Conservation (phyloP, 176 grass and related monocot genomes). For the Tillandsia leiboldiana region DNA sequence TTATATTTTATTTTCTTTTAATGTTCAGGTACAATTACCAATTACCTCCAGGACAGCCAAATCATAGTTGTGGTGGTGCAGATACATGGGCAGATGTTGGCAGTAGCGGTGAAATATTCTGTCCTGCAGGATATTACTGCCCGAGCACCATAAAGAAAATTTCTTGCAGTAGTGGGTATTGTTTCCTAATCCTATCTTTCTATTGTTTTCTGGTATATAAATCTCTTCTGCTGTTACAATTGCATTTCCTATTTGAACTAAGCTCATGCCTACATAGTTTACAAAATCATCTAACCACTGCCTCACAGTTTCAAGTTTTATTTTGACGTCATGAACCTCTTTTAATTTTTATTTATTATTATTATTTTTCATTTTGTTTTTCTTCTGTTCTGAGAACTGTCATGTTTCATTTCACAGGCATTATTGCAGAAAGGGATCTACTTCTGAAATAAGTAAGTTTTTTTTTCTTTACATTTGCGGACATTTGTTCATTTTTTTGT, state of each 20-base stretch:
- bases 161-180: conserved; percentile 90
- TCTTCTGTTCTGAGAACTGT: neutral
- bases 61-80: conserved; percentile 74
- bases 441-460: conserved; percentile 50
- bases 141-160: conserved; percentile 69
- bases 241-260: neutral
- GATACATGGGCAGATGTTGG: conserved; percentile 73
- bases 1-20: too few species aligned
- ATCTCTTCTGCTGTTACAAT: neutral
- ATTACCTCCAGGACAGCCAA: conserved; percentile 53
- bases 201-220: conserved; percentile 23
- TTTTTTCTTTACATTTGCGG: conserved; percentile 7
- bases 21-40: conserved; percentile 71
- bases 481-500: too few species aligned
- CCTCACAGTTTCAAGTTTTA: neutral
- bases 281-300: neutral
- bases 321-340: neutral
- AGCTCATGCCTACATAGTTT: neutral
- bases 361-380: neutral
- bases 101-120: conserved; percentile 59
- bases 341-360: too few species aligned
- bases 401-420: conserved; percentile 34
- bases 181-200: conserved; percentile 42
- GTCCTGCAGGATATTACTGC: conserved; percentile 78
- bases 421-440: conserved; percentile 86